Base-by-base conservation (phyloP, 768 basidiomycete species). In the Suillus fuscotomentosus region DNA sequence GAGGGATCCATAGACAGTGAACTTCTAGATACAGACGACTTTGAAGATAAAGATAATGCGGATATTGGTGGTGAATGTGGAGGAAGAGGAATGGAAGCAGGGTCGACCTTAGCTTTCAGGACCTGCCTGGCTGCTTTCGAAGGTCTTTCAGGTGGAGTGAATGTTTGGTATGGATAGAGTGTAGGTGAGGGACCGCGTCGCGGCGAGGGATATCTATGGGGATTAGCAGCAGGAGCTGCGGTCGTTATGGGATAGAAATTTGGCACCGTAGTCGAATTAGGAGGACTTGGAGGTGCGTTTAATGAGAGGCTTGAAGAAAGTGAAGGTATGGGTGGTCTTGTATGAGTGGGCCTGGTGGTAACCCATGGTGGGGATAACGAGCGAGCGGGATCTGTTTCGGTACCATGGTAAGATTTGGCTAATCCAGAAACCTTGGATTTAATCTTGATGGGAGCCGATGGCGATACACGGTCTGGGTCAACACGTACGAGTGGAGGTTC, bases 51-150 rank as follows among this genome's bases (percentile, higher is more conserved):
- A 1, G 91, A 94, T 17, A 92, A 67, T 0, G 87, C 80, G 24
- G 91, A 93, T 36, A 81, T 78, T 1, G 91, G 88, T 15, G 91
- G 91, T 2, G 91, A 92, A 65, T 87, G 80, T 2, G 88, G 84
- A 3, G 88, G 86, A 5, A 88, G 74, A n/a, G 88, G 87, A 64
- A 88, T 81, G 1, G 79, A 76, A 17, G 80, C 69, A 10, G 87
- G 85, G 66, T 89, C 88, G 36, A 86, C 80, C 67, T 80, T 86
- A 38, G 72, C 48, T 6, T 65, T 55, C 17, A 67, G 38, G 3
- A 17, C 39, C 60, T 66, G 76, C 54, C 67, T 68, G 31, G 67
- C 50, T 24, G 66, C 56, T 27, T 69, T 17, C 39, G 65, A 55
- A 8, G 64, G 41, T 38, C 75, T 72, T 62, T 76, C 78, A 54